phyloP scores from a whole-genome alignment of 2,329 filamentous ascomycete species.

The Septoria petroselini region DNA sequence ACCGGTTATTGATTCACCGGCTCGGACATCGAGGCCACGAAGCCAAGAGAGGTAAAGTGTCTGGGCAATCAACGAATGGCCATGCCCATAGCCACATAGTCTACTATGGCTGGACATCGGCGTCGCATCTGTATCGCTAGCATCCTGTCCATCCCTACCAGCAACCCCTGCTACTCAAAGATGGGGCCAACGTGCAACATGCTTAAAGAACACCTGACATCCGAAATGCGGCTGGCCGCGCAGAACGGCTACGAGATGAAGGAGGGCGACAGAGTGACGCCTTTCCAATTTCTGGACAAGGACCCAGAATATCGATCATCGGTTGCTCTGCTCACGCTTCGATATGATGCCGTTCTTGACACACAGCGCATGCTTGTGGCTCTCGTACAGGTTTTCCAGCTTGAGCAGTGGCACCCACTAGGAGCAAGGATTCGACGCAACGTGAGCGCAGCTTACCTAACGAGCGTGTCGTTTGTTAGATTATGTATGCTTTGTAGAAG shows the following conservation, averaged over 20 bases:
- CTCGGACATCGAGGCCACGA: constrained; percentile 5
- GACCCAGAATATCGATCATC: constrained; percentile 1
- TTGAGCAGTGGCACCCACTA: neutral
- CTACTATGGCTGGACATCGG: no score
- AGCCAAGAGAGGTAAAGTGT: neutral
- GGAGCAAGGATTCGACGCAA: constrained; percentile 10
- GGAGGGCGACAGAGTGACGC: neutral
- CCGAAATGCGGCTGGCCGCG: neutral
- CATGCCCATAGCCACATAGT: no score
- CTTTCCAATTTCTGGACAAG: constrained; percentile 9
- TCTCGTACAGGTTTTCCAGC: neutral
- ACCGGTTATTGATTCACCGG: constrained; percentile 1
- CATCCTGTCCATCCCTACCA: no score
- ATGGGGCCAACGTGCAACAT: neutral
- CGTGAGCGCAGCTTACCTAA: neutral
- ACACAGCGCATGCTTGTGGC: neutral
- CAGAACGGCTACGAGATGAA: neutral
- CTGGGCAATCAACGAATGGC: no score
- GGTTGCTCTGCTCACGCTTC: neutral
- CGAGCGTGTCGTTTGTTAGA: neutral
- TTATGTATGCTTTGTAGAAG: neutral
- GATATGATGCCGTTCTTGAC: constrained; percentile 8
- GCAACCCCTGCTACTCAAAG: no score
- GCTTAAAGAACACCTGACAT: neutral
- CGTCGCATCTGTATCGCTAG: no score